Evolutionary conservation across 2,329 filamentous ascomycete genomes (phyloP).

Genomic region (Ophiosphaerella narmari): DNA sequence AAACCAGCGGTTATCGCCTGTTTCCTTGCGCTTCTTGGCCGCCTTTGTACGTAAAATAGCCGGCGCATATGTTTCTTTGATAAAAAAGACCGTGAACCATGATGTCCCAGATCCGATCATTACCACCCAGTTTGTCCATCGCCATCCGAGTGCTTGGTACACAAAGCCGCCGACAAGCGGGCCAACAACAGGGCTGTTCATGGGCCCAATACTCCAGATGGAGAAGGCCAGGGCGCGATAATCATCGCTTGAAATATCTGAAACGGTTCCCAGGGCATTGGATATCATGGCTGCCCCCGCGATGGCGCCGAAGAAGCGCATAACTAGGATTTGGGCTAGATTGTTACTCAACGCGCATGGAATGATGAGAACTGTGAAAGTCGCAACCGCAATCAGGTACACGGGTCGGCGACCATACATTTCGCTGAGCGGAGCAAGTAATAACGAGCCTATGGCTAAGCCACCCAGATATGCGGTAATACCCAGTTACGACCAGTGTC

Average conservation of each 20-base stretch:
- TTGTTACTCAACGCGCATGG: constrained; percentile 73
- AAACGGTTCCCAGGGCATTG: constrained; percentile 80
- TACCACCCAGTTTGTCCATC: constrained; percentile 78
- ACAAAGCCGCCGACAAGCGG: constrained; percentile 82
- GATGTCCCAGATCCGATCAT: constrained; percentile 69
- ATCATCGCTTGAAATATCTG: constrained; percentile 81
- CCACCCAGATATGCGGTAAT: constrained; percentile 80
- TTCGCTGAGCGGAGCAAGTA: constrained; percentile 76
- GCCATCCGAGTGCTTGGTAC: constrained; percentile 78
- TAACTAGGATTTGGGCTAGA: constrained; percentile 69
- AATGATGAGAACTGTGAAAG: constrained; percentile 72
- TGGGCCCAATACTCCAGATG: constrained; percentile 80
- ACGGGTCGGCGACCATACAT: constrained; percentile 70
- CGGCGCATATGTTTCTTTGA: constrained; percentile 78
- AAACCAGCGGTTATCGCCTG: constrained; percentile 73
- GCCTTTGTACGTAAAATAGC: constrained; percentile 76
- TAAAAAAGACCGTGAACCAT: constrained; percentile 61
- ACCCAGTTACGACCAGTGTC: constrained; percentile 70
- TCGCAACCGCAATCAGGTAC: constrained; percentile 66
- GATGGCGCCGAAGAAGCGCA: constrained; percentile 74
- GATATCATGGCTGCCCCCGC: constrained; percentile 80
- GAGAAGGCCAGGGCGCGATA: constrained; percentile 82
- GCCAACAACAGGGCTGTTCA: constrained; percentile 69
- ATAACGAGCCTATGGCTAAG: constrained; percentile 70
- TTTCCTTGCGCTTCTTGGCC: constrained; percentile 68